These are phyloP conservation scores for Botryotinia globosa DNA, from an alignment of 2,329 filamentous ascomycete species.

Conservation along the genomic window DNA sequence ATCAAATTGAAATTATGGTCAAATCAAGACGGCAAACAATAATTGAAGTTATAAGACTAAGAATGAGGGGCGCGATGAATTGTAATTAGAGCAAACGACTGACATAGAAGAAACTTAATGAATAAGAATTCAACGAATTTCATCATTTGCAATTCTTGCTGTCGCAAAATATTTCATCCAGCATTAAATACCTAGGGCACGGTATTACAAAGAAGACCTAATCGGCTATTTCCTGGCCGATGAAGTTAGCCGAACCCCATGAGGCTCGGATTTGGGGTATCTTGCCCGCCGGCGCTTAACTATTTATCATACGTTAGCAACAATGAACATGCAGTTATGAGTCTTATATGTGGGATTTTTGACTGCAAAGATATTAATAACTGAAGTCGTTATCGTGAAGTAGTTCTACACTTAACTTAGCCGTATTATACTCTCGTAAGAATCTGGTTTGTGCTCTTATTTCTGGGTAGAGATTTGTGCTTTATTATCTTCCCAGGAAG, in stretches of 20 bases:
- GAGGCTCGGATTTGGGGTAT: too few relatives aligned
- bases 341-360: not conserved
- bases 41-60: not conserved
- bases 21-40: not conserved
- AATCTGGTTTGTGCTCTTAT: not conserved
- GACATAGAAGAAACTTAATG: too few relatives aligned
- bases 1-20: not conserved
- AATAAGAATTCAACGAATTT: too few relatives aligned
- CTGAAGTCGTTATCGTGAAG: not conserved
- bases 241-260: not conserved
- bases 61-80: not conserved
- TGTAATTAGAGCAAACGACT: not conserved
- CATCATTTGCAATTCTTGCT: too few relatives aligned
- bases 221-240: not conserved
- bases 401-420: not conserved
- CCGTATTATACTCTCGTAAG: not conserved
- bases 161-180: rapidly evolving
- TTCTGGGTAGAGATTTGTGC: not conserved
- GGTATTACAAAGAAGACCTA: not conserved
- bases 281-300: not conserved
- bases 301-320: not conserved
- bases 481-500: not conserved
- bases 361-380: rapidly evolving
- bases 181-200: not conserved
- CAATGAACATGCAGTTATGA: not conserved